Conservation (phyloP, 2,329 filamentous ascomycete species). For the Berkeleyomyces basicola region DNA sequence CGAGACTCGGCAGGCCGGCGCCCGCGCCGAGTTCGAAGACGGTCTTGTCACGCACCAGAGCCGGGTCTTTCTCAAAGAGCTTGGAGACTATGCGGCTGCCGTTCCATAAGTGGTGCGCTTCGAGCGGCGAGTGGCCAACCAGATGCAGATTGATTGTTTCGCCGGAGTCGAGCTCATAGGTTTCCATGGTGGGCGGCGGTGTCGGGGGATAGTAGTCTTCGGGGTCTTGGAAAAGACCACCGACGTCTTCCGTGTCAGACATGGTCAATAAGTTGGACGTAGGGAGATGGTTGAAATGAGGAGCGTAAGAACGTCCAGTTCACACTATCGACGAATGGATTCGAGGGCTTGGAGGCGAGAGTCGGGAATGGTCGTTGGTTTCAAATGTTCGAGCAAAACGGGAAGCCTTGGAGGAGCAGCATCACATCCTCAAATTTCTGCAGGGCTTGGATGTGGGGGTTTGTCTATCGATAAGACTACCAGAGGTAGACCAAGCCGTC, state of each 20-base stretch:
- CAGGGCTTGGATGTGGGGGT: not conserved
- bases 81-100: constrained; percentile 61
- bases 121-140: constrained; percentile 75
- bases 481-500: not conserved
- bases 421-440: not conserved
- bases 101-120: constrained; percentile 88
- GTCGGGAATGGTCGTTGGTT: too few relatives aligned
- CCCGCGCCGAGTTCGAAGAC: constrained; percentile 82
- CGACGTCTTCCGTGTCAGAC: constrained; percentile 24
- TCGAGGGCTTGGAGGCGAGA: not conserved
- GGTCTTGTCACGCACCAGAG: constrained; percentile 46
- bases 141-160: constrained; percentile 53
- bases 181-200: constrained; percentile 55
- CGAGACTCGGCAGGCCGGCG: constrained; percentile 66
- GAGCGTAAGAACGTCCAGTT: not conserved
- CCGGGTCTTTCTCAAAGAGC: constrained; percentile 57
- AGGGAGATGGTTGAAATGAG: not conserved
- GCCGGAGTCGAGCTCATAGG: constrained; percentile 53
- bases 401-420: not conserved
- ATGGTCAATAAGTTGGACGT: constrained; percentile 15
- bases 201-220: constrained; percentile 64
- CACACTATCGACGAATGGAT: not conserved
- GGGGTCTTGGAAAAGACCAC: constrained; percentile 61
- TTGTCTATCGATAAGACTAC: constrained; percentile 3
- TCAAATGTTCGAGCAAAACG: not conserved